Base-by-base conservation (phyloP, 805 yeast species). In the Candida boleticola region DNA sequence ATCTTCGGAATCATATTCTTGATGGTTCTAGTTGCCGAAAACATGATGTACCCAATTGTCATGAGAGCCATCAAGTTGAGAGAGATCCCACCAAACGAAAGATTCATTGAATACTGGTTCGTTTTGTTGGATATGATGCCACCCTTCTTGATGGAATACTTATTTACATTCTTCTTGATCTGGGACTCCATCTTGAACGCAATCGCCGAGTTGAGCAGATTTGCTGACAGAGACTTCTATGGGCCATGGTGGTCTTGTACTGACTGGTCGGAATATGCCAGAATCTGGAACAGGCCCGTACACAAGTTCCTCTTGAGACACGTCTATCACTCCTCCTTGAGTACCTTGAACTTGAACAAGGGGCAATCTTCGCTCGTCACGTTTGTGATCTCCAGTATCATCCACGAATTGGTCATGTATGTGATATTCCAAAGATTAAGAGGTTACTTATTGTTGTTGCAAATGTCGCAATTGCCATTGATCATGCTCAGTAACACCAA, bases 221-320 rank as follows among this genome's bases (percentile, higher is more conserved):
- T 83, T 64, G 97, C 88, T 3, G 97, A 93, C 60, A 78, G 99
- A 39, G 85, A 85, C 50, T 93, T 93, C 62, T 93, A 95, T 58
- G 92, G 95, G 3, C 86, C 89, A 34, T 95, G 99, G 99, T 93
- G 99, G 99, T 88, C 90, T 53, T 86, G 95, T 47, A 80, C 84
- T 16, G 85, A 88, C 32, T 93, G 97, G 97, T 86, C 86, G 43
- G 90, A 90, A 58, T 93, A 87, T 61, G 84, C 97, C 9, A 74
- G 97, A 49, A 81, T 85, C 47, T 95, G 99, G 99, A 93, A 93
- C 60, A 77, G 79, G 7, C 97, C 98, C 0, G 98, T 93, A 18
- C 97, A 93, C 60, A 77, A 80, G 55, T 93, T 93, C 52, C 67
- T 93, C 45, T 68, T 90, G 35, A 77, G 98, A 50, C 99, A 95